phyloP scores from a whole-genome alignment of 345 rosid genomes.

The Euphorbia pulcherrima region DNA sequence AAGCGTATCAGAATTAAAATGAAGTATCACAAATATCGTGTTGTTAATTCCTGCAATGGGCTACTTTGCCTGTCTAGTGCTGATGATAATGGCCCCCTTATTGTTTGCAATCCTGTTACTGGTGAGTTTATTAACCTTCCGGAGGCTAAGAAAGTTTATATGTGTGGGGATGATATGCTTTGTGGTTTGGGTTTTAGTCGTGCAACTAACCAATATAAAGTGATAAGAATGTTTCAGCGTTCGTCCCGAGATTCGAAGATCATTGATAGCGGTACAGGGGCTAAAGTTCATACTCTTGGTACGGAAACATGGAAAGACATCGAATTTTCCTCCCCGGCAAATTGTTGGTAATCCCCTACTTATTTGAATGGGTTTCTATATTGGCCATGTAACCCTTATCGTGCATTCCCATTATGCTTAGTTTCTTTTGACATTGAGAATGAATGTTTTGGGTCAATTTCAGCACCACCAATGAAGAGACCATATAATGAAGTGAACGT shows the following conservation, averaged over 20 bases:
- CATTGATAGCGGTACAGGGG: not conserved
- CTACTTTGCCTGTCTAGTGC: not conserved
- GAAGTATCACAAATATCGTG: too few species aligned
- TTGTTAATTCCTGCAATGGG: not conserved
- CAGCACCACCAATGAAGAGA: not conserved
- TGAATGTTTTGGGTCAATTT: not conserved
- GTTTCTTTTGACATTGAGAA: not conserved
- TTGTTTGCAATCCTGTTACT: not conserved
- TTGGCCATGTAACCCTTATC: not conserved
- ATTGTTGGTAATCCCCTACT: not conserved
- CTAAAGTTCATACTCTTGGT: not conserved
- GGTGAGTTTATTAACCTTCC: not conserved
- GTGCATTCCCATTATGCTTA: not conserved
- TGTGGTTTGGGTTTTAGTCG: not conserved
- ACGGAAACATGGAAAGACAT: not conserved
- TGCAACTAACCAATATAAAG: not conserved
- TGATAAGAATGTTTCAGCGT: not conserved
- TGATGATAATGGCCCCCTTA: not conserved
- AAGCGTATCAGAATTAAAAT: too few species aligned
- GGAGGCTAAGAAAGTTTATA: too few species aligned
- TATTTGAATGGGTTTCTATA: not conserved
- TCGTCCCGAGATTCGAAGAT: too few species aligned
- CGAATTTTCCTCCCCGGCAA: not conserved
- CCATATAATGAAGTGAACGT: too few species aligned
- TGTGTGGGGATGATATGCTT: too few species aligned